Evolutionary conservation across 2,329 filamentous ascomycete species (phyloP).

Genomic region (Ceratocystis cubensis): DNA sequence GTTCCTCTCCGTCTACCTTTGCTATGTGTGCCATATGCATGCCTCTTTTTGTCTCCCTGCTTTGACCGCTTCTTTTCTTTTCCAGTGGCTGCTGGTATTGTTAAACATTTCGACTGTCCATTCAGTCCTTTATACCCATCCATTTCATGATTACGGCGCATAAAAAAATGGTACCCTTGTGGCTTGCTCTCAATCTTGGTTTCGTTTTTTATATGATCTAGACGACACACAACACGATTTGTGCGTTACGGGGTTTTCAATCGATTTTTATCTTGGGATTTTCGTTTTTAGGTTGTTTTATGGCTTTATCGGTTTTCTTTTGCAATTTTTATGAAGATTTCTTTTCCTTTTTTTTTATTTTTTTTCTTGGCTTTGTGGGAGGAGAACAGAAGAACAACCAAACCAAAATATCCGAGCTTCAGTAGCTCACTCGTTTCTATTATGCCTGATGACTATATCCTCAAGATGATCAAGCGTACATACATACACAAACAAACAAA

Average conservation of each 20-base stretch:
- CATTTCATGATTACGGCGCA: slow-evolving; percentile 8
- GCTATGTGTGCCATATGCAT: not conserved
- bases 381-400: not conserved
- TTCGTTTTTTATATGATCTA: slow-evolving; percentile 10
- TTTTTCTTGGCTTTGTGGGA: not conserved
- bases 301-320: not conserved
- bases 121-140: slow-evolving; percentile 11
- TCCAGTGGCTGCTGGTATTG: not conserved
- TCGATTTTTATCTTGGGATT: slow-evolving; percentile 6
- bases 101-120: slow-evolving; percentile 4
- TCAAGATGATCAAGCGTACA: not conserved
- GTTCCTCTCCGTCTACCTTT: not conserved
- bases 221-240: not conserved
- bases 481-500: not conserved
- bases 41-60: not conserved
- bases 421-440: not conserved
- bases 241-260: slow-evolving; percentile 8
- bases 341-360: not conserved
- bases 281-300: not conserved
- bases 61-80: slow-evolving; percentile 12
- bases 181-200: slow-evolving; percentile 1
- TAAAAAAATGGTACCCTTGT: slow-evolving; percentile 3
- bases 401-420: slow-evolving; percentile 7
- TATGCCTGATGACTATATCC: too few relatives aligned
- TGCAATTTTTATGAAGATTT: slow-evolving; percentile 4